Percentiles rank a stretch among this genome's conserved stretches.
Evolutionary conservation across 2,329 filamentous ascomycete genomes (phyloP).

Genomic region (Talaromyces amestolkiae): DNA sequence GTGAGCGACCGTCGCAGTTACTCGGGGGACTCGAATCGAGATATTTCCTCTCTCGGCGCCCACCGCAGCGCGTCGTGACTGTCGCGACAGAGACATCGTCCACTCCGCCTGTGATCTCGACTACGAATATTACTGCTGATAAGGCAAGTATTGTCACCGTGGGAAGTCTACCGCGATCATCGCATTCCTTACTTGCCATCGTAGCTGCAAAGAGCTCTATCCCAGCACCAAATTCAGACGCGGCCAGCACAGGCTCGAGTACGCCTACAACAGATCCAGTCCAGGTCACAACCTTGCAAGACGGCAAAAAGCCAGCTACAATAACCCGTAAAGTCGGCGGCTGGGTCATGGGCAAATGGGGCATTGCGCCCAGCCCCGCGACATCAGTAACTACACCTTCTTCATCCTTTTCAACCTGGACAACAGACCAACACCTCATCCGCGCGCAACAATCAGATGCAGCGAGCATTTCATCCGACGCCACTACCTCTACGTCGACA

Average conservation of each 20-base stretch:
- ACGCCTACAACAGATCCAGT: background rate
- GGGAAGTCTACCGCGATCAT: constrained; percentile 26
- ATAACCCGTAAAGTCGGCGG: constrained; percentile 59
- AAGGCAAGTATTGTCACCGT: constrained; percentile 26
- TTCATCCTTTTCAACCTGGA: background rate
- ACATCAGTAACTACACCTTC: background rate
- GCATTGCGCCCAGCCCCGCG: constrained; percentile 46
- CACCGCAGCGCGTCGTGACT: constrained; percentile 49
- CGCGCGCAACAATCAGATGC: constrained; percentile 14
- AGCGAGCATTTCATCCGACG: constrained; percentile 11
- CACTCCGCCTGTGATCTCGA: constrained; percentile 39
- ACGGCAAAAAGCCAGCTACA: constrained; percentile 30
- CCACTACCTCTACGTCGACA: constrained; percentile 19
- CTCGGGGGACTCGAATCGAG: constrained; percentile 50
- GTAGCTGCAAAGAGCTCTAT: constrained; percentile 29
- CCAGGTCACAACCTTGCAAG: constrained; percentile 17
- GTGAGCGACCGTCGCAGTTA: constrained; percentile 72
- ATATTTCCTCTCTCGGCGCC: constrained; percentile 46
- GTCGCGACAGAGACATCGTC: constrained; percentile 42
- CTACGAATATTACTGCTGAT: constrained; percentile 36
- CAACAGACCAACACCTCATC: background rate
- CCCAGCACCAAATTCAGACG: constrained; percentile 25
- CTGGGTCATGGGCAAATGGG: constrained; percentile 66
- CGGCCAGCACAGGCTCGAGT: background rate
- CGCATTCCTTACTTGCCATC: constrained; percentile 37